A percentile compares a stretch with the other conserved stretches of the same genome.
Conservation (phyloP, 768 basidiomycete species). For the Auriscalpium orientale region DNA sequence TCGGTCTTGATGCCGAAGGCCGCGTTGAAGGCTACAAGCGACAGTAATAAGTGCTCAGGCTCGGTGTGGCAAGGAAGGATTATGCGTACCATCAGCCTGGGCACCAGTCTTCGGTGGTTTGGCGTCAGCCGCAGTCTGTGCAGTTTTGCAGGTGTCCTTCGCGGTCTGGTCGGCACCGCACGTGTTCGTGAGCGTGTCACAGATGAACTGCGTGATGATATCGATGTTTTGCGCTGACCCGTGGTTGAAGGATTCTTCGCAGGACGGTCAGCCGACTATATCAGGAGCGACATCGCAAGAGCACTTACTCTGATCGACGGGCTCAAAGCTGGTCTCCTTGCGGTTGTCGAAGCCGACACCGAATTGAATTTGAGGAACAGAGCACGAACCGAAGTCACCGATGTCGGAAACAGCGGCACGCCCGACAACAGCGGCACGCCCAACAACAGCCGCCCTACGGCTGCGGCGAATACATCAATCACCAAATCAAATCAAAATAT, state of each 20-base stretch:
- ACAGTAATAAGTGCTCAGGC: neutral
- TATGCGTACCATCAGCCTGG: neutral
- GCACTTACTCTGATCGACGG: slow-evolving; percentile 35
- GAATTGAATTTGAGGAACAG: slow-evolving; percentile 48
- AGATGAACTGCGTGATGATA: slow-evolving; percentile 50
- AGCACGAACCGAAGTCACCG: slow-evolving; percentile 46
- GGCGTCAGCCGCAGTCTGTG: slow-evolving; percentile 35
- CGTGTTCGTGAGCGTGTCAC: slow-evolving; percentile 39
- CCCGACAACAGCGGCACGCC: slow-evolving; percentile 13
- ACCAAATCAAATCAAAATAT: no score
- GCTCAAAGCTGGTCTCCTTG: slow-evolving; percentile 48
- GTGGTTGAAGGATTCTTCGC: slow-evolving; percentile 3
- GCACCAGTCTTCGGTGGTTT: slow-evolving; percentile 30
- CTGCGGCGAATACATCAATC: neutral
- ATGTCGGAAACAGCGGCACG: slow-evolving; percentile 1
- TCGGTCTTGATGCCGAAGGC: slow-evolving; percentile 46
- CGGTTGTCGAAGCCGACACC: slow-evolving; percentile 46
- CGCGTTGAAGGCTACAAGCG: slow-evolving; percentile 40
- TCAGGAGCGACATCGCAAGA: neutral
- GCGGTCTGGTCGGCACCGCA: slow-evolving; percentile 46
- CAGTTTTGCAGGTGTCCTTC: slow-evolving; percentile 33
- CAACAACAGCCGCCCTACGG: neutral
- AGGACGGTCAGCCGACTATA: neutral
- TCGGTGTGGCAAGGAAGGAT: no score
- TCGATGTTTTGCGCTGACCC: slow-evolving; percentile 16